These are phyloP conservation scores for Candida khao-thaluensis DNA, from an alignment of 805 yeast genomes.

Conservation along the genomic window DNA sequence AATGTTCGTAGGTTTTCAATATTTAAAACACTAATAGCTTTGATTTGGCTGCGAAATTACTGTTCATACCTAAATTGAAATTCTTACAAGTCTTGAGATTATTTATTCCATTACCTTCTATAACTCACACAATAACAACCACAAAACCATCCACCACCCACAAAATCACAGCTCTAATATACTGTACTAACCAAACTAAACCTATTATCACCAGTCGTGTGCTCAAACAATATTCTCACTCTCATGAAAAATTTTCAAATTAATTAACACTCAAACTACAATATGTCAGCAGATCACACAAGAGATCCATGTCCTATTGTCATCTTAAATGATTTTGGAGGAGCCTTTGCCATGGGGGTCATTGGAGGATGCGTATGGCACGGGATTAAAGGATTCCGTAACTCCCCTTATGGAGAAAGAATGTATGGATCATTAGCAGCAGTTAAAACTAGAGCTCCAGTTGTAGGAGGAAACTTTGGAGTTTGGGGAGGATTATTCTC, in stretches of 20 bases:
- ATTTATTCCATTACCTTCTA: no score
- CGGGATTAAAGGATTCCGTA: constrained; percentile 97
- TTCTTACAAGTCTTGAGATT: no score
- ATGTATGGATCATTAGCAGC: constrained; percentile 86
- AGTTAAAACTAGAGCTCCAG: constrained; percentile 95
- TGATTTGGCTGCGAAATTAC: no score
- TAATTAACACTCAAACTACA: no score
- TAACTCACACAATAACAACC: no score
- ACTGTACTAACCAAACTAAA: no score
- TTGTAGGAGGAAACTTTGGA: constrained; percentile 98
- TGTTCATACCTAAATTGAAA: no score
- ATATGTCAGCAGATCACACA: constrained; percentile 92
- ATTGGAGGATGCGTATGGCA: constrained; percentile 99
- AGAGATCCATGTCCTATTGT: constrained; percentile 99
- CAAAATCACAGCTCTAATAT: no score
- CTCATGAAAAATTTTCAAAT: constrained; percentile 4
- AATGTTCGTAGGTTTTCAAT: no score
- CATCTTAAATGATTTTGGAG: constrained; percentile 95
- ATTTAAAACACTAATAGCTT: no score
- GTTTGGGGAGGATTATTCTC: constrained; percentile 99
- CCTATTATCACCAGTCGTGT: no score
- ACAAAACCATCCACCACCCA: no score
- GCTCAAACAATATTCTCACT: neutral
- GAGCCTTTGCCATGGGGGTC: constrained; percentile 99
- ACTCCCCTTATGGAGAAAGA: constrained; percentile 96